These are phyloP conservation scores for Pseudogymnoascus sp. DNA, from an alignment of 2,329 filamentous ascomycete genomes.

Conservation along the genomic window DNA sequence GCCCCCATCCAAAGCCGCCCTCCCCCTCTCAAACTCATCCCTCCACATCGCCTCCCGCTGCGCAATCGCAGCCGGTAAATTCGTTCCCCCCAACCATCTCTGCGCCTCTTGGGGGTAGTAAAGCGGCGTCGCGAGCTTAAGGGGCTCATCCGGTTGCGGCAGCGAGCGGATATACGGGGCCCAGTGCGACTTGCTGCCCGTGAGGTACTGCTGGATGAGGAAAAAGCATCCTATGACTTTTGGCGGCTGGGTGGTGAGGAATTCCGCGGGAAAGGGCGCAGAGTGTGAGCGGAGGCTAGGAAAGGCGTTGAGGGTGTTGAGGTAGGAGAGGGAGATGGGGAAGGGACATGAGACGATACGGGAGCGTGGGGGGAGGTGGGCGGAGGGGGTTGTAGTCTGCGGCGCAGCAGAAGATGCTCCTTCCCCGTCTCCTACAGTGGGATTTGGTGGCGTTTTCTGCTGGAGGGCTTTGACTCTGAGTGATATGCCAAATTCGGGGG, in stretches of 20 bases:
- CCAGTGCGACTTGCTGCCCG: conserved; percentile 55
- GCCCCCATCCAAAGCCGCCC: conserved; percentile 13
- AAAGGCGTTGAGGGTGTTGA: conserved; percentile 42
- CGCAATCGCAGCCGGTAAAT: conserved; percentile 24
- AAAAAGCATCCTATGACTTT: conserved; percentile 61
- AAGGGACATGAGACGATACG: conserved; percentile 45
- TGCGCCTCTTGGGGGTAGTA: conserved; percentile 57
- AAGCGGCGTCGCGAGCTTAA: conserved; percentile 48
- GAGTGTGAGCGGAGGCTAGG: conserved; percentile 22
- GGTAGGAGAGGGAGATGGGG: conserved; percentile 48
- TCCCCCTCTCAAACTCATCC: conserved; percentile 21
- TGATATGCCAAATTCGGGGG: conserved; percentile 44
- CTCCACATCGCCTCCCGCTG: conserved; percentile 22
- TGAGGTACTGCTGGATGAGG: conserved; percentile 59
- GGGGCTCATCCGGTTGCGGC: conserved; percentile 49
- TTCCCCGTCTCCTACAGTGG: conserved; percentile 30
- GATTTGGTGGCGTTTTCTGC: conserved; percentile 24
- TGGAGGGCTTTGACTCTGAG: conserved; percentile 38
- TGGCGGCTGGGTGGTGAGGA: conserved; percentile 44
- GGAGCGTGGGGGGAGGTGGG: conserved; percentile 15
- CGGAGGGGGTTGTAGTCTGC: too few relatives aligned
- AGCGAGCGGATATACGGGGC: conserved; percentile 58
- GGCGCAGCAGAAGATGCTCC: neutral
- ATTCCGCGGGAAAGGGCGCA: conserved; percentile 38
- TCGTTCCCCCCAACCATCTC: conserved; percentile 37